A percentile compares a stretch with the other conserved stretches of the same genome.
Evolutionary conservation across 1,284 basidiomycete species (phyloP).

Genomic region (Ustilago shanxiensis): DNA sequence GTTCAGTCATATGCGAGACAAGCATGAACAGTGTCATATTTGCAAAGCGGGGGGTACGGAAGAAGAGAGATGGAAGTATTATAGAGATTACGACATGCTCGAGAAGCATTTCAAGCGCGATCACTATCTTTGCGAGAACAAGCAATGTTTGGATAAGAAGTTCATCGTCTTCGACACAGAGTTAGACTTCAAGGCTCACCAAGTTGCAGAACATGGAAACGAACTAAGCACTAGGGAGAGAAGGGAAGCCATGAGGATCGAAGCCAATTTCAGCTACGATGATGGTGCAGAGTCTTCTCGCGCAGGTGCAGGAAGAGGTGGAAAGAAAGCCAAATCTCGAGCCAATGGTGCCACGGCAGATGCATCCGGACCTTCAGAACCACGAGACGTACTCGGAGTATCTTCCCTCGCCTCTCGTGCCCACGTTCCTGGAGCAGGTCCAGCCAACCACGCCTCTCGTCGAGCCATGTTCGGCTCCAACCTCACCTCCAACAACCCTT

Average conservation of each 20-base stretch:
- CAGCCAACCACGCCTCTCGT: slow-evolving; percentile 50
- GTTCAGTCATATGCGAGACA: slow-evolving; percentile 92
- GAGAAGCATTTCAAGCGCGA: slow-evolving; percentile 71
- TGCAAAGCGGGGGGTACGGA: slow-evolving; percentile 73
- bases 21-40: slow-evolving; percentile 95
- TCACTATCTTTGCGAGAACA: slow-evolving; percentile 84
- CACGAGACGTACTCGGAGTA: slow-evolving; percentile 40
- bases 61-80: slow-evolving; percentile 65
- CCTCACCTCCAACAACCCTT: slow-evolving; percentile 42
- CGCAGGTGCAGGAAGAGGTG: slow-evolving; percentile 10
- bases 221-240: slow-evolving; percentile 83
- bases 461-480: slow-evolving; percentile 48
- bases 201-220: slow-evolving; percentile 85
- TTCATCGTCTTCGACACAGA: slow-evolving; percentile 91
- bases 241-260: slow-evolving; percentile 81
- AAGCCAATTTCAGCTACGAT: slow-evolving; percentile 84
- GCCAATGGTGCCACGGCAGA: slow-evolving; percentile 6
- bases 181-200: slow-evolving; percentile 91
- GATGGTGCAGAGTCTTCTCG: slow-evolving; percentile 71
- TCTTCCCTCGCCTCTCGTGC: slow-evolving; percentile 62
- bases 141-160: slow-evolving; percentile 84
- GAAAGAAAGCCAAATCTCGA: slow-evolving; percentile 27
- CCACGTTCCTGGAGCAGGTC: slow-evolving; percentile 70
- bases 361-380: slow-evolving; percentile 7
- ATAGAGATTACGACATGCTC: slow-evolving; percentile 64